phyloP scores from a whole-genome alignment of 768 basidiomycete genomes.

The Goffeauzyma gilvescens region DNA sequence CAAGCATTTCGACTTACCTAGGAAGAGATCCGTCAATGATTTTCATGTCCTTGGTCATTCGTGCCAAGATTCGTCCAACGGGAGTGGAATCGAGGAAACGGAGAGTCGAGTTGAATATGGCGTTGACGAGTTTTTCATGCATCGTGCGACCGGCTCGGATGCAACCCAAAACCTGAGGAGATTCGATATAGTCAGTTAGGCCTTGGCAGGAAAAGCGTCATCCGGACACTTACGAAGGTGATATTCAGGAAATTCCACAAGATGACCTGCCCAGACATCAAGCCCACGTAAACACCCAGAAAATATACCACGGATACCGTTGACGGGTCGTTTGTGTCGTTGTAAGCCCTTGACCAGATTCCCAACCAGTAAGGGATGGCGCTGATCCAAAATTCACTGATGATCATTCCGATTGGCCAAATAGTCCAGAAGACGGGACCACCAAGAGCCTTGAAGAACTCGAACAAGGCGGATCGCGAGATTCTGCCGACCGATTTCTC shows the following conservation, averaged over 20 bases:
- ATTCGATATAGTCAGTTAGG: too few relatives aligned
- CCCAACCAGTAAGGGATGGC: conserved; percentile 29
- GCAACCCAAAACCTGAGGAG: conserved; percentile 19
- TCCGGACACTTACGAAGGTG: too few relatives aligned
- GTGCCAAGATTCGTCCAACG: conserved; percentile 18
- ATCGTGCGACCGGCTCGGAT: conserved; percentile 23
- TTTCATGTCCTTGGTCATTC: conserved; percentile 32
- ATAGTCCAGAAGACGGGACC: conserved; percentile 31
- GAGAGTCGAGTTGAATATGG: conserved; percentile 19
- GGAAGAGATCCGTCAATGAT: conserved; percentile 21
- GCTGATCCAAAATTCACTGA: conserved; percentile 21
- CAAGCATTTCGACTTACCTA: conserved; percentile 6
- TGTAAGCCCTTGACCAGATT: conserved; percentile 27
- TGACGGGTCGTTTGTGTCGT: conserved; percentile 14
- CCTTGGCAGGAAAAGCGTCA: too few relatives aligned
- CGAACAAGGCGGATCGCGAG: conserved; percentile 20
- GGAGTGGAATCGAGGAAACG: conserved; percentile 10
- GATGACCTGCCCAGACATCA: conserved; percentile 14
- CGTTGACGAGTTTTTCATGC: conserved; percentile 20
- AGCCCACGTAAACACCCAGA: conserved; percentile 26
- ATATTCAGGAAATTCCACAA: neutral
- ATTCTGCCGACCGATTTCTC: conserved; percentile 31
- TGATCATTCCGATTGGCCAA: conserved; percentile 21
- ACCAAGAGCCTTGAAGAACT: conserved; percentile 25
- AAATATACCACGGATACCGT: conserved; percentile 25